phyloP scores from a whole-genome alignment of 2,329 filamentous ascomycete species.

The Rhinocladiella similis region DNA sequence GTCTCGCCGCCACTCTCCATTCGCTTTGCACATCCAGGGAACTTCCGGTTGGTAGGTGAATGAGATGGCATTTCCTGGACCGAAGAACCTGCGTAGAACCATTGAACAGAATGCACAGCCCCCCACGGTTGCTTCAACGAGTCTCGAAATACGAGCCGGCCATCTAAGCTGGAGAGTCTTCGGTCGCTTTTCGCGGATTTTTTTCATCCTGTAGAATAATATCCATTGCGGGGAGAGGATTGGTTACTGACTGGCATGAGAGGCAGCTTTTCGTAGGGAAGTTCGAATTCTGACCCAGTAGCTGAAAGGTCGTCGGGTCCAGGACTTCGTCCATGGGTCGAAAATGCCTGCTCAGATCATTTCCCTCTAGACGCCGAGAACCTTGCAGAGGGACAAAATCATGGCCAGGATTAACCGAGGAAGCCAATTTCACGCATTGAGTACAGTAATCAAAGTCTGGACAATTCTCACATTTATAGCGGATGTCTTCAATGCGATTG shows the following conservation, averaged over 20 bases:
- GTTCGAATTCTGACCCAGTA: neutral
- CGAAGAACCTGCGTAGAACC: neutral
- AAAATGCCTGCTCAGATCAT: neutral
- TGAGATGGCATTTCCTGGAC: neutral
- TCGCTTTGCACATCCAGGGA: neutral
- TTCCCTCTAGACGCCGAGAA: neutral
- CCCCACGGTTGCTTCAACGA: neutral
- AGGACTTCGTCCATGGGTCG: neutral
- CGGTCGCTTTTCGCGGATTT: neutral
- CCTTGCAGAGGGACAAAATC: neutral
- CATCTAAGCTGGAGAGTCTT: neutral
- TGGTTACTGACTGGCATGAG: neutral
- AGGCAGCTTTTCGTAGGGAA: neutral
- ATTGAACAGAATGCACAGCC: neutral
- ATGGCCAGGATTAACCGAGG: neutral
- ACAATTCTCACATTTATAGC: conserved; percentile 1
- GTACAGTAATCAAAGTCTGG: conserved; percentile 2
- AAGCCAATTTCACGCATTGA: neutral
- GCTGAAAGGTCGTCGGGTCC: neutral
- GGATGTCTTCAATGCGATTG: neutral
- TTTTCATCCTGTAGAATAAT: neutral
- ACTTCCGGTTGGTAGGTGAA: neutral
- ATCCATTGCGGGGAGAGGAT: neutral
- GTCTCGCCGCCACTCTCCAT: neutral
- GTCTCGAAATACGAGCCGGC: neutral